Percentiles rank a stretch among this genome's conserved stretches.
Conservation (phyloP, 169 alveolate genomes). For the Cryptosporidium ryanae region DNA sequence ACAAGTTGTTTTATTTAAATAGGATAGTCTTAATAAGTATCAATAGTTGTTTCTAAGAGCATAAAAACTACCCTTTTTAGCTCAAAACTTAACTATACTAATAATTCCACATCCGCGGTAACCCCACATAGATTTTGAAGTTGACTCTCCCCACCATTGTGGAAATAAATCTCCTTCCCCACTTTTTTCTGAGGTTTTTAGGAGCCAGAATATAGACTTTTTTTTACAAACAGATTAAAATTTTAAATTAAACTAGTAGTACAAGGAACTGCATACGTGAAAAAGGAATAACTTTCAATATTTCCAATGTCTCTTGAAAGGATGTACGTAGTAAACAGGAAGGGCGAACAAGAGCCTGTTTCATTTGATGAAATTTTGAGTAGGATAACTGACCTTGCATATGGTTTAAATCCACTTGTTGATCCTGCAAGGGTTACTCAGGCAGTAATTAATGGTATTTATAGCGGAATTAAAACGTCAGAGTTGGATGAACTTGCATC, state of each 20-base stretch:
- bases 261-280: too few species aligned
- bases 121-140: conserved; percentile 23
- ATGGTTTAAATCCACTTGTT: conserved; percentile 87
- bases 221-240: background rate
- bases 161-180: conserved; percentile 40
- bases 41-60: background rate
- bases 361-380: conserved; percentile 85
- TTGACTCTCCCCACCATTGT: conserved; percentile 30
- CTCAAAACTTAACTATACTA: background rate
- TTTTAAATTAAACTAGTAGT: too few species aligned
- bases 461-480: conserved; percentile 92
- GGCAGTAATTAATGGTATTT: conserved; percentile 92
- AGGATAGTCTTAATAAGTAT: too few species aligned
- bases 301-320: conserved; percentile 11
- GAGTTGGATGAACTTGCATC: conserved; percentile 96
- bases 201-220: background rate
- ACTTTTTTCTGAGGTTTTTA: conserved; percentile 14
- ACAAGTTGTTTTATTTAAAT: too few species aligned
- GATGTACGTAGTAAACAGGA: conserved; percentile 87
- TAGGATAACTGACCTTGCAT: conserved; percentile 84
- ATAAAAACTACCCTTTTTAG: background rate
- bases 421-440: conserved; percentile 89
- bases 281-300: background rate
- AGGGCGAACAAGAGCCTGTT: conserved; percentile 87
- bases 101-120: conserved; percentile 28